These are phyloP conservation scores for Sicyos baderoa DNA, from an alignment of 306 rosid genomes.

Conservation along the genomic window DNA sequence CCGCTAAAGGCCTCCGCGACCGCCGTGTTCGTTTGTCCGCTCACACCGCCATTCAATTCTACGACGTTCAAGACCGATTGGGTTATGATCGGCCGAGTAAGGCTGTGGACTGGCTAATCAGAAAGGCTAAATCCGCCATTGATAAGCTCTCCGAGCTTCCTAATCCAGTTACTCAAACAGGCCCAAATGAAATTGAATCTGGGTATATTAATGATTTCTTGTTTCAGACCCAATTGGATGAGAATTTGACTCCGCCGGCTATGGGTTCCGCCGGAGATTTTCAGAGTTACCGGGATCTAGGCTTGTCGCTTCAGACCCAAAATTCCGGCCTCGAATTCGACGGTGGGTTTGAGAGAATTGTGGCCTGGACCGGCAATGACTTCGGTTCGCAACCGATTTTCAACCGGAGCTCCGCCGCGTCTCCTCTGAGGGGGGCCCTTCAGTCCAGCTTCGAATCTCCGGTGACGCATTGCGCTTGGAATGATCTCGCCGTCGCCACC, in stretches of 20 bases:
- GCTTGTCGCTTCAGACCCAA: slow-evolving; percentile 9
- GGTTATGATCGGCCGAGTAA: slow-evolving; percentile 62
- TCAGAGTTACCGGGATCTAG: background rate
- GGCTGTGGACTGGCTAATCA: slow-evolving; percentile 64
- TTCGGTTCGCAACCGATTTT: slow-evolving; percentile 1
- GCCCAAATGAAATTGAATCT: background rate
- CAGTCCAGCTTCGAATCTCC: slow-evolving; percentile 10
- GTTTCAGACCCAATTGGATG: background rate
- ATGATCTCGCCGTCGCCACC: background rate
- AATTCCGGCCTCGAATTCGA: slow-evolving; percentile 2
- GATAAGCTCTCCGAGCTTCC: slow-evolving; percentile 40
- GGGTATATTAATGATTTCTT: background rate
- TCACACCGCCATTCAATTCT: slow-evolving; percentile 57
- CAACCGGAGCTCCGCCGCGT: background rate
- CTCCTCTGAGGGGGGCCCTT: slow-evolving; percentile 13
- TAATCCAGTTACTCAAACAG: background rate
- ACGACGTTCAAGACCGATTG: slow-evolving; percentile 58
- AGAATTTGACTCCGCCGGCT: slow-evolving; percentile 8
- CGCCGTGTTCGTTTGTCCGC: slow-evolving; percentile 52
- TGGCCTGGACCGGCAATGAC: slow-evolving; percentile 7
- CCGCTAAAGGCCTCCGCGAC: slow-evolving; percentile 53
- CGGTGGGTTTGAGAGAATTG: slow-evolving; percentile 8
- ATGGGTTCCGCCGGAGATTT: background rate
- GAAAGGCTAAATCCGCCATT: slow-evolving; percentile 41
- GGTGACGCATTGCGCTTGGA: slow-evolving; percentile 12